These are phyloP conservation scores for Trypanosoma conorhini DNA, from an alignment of 208 protist species.

Conservation along the genomic window DNA sequence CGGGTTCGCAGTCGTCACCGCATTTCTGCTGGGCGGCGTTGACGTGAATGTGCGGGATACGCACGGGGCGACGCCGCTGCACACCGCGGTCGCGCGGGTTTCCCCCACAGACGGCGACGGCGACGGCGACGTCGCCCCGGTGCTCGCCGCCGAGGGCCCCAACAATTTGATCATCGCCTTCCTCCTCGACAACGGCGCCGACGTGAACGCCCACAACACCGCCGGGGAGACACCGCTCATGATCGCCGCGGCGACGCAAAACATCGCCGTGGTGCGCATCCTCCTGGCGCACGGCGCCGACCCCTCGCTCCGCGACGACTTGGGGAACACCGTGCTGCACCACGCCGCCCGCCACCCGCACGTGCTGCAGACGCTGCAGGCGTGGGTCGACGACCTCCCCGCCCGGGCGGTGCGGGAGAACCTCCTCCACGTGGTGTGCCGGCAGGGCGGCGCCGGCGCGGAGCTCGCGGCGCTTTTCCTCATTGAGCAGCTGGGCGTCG, in stretches of 20 bases:
- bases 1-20: constrained; percentile 37
- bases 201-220: constrained; percentile 48
- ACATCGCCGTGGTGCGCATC: constrained; percentile 41
- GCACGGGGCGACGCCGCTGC: constrained; percentile 59
- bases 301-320: constrained; percentile 32
- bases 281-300: constrained; percentile 66
- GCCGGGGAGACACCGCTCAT: constrained; percentile 81
- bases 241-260: constrained; percentile 54
- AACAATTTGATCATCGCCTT: constrained; percentile 68
- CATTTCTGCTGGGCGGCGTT: constrained; percentile 65
- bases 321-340: constrained; percentile 45
- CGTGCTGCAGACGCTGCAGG: constrained; percentile 51
- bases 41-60: constrained; percentile 41
- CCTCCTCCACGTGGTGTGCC: constrained; percentile 64
- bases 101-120: not conserved
- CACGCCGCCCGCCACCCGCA: constrained; percentile 60
- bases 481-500: constrained; percentile 58
- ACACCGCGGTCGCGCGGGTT: constrained; percentile 50
- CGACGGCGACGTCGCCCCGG: constrained; percentile 11
- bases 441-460: constrained; percentile 31
- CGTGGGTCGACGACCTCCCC: constrained; percentile 44
- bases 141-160: constrained; percentile 29
- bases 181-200: constrained; percentile 73
- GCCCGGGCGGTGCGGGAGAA: constrained; percentile 25
- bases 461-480: constrained; percentile 58